Evolutionary conservation across 2,329 filamentous ascomycete genomes (phyloP).

Genomic region (Sporothrix pseudoabietina): DNA sequence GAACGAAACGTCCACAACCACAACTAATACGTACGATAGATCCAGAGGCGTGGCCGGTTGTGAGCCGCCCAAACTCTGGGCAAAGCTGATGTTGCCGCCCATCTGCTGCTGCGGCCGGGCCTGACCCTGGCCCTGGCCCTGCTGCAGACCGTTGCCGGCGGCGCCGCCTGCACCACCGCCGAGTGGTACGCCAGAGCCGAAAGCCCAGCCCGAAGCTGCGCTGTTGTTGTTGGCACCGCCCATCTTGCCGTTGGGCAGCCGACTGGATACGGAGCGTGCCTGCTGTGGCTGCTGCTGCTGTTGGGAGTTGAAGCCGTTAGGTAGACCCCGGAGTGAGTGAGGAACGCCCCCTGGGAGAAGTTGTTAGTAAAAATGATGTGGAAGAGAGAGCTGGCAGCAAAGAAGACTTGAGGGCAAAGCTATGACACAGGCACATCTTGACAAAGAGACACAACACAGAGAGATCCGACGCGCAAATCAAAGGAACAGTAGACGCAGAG

Average conservation of each 20-base stretch:
- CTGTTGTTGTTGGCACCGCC: slow-evolving; percentile 49
- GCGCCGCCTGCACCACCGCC: slow-evolving; percentile 46
- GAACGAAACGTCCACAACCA: background rate
- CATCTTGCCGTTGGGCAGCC: slow-evolving; percentile 67
- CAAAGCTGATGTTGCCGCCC: slow-evolving; percentile 64
- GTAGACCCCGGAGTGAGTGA: slow-evolving; percentile 64
- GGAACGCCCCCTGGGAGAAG: slow-evolving; percentile 56
- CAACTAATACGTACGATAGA: slow-evolving; percentile 59
- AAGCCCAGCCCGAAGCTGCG: slow-evolving; percentile 59
- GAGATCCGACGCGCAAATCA: background rate
- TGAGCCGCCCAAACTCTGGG: slow-evolving; percentile 65
- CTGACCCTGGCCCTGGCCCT: slow-evolving; percentile 55
- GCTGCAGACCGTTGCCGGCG: slow-evolving; percentile 49
- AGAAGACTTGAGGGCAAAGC: background rate
- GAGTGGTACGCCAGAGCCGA: slow-evolving; percentile 61
- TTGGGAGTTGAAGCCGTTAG: slow-evolving; percentile 60
- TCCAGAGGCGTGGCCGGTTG: slow-evolving; percentile 65
- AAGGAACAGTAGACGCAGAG: background rate
- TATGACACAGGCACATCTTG: background rate
- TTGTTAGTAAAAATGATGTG: background rate
- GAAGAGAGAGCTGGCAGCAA: background rate
- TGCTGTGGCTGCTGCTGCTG: slow-evolving; percentile 57
- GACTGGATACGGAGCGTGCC: slow-evolving; percentile 56
- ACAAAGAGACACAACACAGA: background rate
- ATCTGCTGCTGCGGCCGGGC: slow-evolving; percentile 51